Evolutionary conservation across 192 early-diverging fungal species (phyloP).

Genomic region (Podila epigama): DNA sequence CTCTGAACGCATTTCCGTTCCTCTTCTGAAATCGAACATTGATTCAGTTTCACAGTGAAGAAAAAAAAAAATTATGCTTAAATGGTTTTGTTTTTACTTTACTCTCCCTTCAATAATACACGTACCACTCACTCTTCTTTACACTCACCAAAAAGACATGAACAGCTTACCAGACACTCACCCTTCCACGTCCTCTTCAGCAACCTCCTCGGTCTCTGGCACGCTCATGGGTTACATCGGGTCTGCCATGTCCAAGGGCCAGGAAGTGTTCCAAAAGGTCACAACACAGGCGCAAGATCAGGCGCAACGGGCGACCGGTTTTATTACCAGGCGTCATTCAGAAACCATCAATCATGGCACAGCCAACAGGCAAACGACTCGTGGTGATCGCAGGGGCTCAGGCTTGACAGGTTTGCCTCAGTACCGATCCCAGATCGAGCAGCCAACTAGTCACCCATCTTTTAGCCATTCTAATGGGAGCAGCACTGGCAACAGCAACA

Average conservation of each 20-base stretch:
- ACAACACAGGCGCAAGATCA: neutral
- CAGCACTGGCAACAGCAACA: neutral
- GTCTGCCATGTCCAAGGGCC: constrained; percentile 21
- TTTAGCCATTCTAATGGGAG: neutral
- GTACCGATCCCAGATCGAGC: neutral
- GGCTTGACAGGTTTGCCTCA: neutral
- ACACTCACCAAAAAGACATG: neutral
- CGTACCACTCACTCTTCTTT: neutral
- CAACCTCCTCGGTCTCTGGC: neutral
- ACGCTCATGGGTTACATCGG: constrained; percentile 19
- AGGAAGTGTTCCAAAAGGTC: constrained; percentile 6
- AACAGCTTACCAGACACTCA: neutral
- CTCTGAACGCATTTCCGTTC: too few relatives aligned
- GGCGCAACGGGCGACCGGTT: neutral
- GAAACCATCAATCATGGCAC: neutral
- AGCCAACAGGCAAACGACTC: neutral
- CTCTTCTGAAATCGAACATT: too few relatives aligned
- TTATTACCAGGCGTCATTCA: neutral
- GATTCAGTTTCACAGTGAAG: too few relatives aligned
- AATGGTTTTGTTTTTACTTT: too few relatives aligned
- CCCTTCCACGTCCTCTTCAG: neutral
- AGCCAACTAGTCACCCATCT: too few relatives aligned
- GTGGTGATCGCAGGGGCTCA: neutral
- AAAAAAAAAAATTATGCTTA: too few relatives aligned
- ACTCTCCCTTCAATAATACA: neutral